Conservation (phyloP, 2,329 filamentous ascomycete genomes). For the Aspergillus nomiae region DNA sequence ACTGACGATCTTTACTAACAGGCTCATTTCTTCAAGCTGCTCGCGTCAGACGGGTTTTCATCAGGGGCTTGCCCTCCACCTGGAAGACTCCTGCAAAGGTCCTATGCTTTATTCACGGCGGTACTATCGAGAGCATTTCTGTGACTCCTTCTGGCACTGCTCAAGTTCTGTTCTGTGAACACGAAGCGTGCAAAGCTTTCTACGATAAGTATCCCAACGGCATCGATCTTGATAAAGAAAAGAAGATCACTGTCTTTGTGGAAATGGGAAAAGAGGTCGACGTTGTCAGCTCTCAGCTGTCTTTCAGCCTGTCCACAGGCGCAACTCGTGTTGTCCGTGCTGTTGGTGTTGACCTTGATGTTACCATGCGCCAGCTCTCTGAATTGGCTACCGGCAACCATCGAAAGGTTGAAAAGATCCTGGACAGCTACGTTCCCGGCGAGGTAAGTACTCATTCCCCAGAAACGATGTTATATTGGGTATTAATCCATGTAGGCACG, state of each 20-base stretch:
- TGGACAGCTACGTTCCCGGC: constrained; percentile 42
- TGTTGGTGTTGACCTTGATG: constrained; percentile 43
- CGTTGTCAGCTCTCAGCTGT: constrained; percentile 44
- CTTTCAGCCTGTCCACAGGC: constrained; percentile 42
- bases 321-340: constrained; percentile 51
- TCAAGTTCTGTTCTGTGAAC: constrained; percentile 38
- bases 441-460: constrained; percentile 38
- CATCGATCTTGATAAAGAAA: constrained; percentile 35
- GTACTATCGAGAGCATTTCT: constrained; percentile 37
- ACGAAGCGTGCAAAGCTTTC: constrained; percentile 37
- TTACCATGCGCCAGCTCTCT: constrained; percentile 38
- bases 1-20: constrained; percentile 1
- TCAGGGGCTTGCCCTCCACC: constrained; percentile 38
- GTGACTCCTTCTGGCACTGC: constrained; percentile 27
- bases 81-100: constrained; percentile 34
- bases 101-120: constrained; percentile 42
- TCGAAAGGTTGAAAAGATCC: constrained; percentile 49
- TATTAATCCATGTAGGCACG: constrained; percentile 35
- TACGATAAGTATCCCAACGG: constrained; percentile 40
- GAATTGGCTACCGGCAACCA: constrained; percentile 42
- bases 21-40: constrained; percentile 18
- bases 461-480: neutral
- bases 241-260: constrained; percentile 35
- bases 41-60: constrained; percentile 33
- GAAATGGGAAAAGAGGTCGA: constrained; percentile 44